Conservation (phyloP, 2,329 filamentous ascomycete genomes). For the Metarhizium guizhouense region DNA sequence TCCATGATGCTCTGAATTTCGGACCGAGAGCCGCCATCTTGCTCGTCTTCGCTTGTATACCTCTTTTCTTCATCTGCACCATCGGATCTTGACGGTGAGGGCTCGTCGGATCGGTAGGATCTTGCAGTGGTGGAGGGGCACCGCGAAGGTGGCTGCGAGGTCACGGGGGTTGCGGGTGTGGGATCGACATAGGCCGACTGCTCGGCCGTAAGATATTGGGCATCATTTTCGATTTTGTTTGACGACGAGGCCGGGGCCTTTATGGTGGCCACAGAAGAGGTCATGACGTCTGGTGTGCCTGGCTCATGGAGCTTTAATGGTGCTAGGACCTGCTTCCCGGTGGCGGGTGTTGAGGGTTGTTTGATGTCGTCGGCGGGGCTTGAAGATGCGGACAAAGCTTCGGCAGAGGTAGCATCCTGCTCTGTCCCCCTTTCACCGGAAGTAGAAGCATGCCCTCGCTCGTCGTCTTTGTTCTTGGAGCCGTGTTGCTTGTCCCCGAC, state of each 20-base stretch:
- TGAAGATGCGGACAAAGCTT: not conserved
- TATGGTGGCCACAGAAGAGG: slow-evolving; percentile 39
- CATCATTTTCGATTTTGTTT: slow-evolving; percentile 23
- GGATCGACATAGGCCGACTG: slow-evolving; percentile 45
- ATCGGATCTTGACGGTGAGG: slow-evolving; percentile 43
- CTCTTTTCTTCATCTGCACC: slow-evolving; percentile 50
- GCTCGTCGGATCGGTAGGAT: slow-evolving; percentile 32
- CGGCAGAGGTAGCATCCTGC: not conserved
- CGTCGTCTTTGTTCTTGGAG: not conserved
- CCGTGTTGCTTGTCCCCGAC: not conserved
- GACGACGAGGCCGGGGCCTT: slow-evolving; percentile 32
- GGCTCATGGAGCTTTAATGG: slow-evolving; percentile 7
- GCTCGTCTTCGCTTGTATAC: slow-evolving; percentile 51
- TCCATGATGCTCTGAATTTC: slow-evolving; percentile 98
- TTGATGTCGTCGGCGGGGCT: not conserved
- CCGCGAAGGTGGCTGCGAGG: slow-evolving; percentile 49
- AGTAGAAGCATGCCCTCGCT: not conserved
- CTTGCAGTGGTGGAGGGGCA: slow-evolving; percentile 46
- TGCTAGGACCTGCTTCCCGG: slow-evolving; percentile 16
- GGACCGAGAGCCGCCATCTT: slow-evolving; percentile 61
- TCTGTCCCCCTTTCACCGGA: not conserved
- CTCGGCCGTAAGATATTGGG: slow-evolving; percentile 39
- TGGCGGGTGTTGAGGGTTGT: slow-evolving; percentile 6
- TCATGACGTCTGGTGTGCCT: slow-evolving; percentile 24
- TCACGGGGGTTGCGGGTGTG: slow-evolving; percentile 46